These are phyloP conservation scores for Botryococcus braunii DNA, from an alignment of 163 green algal species.

Conservation along the genomic window DNA sequence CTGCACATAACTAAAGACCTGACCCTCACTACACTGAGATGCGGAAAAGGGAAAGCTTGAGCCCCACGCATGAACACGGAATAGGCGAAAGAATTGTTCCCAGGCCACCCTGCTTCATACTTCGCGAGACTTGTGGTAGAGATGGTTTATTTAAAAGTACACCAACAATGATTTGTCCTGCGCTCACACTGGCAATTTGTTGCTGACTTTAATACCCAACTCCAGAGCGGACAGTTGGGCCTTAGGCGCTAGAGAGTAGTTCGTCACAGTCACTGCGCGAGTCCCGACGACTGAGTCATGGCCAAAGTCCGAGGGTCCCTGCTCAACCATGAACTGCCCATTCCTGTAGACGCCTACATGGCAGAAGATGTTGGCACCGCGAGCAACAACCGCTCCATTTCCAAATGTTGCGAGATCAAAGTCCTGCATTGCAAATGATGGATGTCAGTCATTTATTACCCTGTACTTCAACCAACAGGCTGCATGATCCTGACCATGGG, in stretches of 20 bases:
- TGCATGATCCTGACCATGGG: too few species aligned
- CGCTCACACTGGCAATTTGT: too few species aligned
- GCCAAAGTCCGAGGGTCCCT: slow-evolving; percentile 1
- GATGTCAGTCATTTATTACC: neutral
- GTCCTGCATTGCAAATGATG: neutral
- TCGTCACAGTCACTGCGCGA: neutral
- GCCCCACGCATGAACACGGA: too few species aligned
- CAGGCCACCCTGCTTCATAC: too few species aligned
- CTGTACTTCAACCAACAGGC: neutral
- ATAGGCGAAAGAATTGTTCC: too few species aligned
- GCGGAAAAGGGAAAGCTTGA: too few species aligned
- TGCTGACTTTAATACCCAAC: slow-evolving; percentile 4
- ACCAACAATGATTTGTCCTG: too few species aligned
- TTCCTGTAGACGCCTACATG: slow-evolving; percentile 3
- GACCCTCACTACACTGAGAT: too few species aligned
- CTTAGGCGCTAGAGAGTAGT: neutral
- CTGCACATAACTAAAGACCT: too few species aligned
- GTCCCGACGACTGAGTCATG: neutral
- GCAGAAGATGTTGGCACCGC: slow-evolving; percentile 2
- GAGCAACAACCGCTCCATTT: neutral
- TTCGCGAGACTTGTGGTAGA: too few species aligned
- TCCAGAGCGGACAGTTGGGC: neutral
- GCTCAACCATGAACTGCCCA: slow-evolving; percentile 2
- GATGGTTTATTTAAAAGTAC: too few species aligned
- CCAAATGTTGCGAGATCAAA: neutral